Evolutionary conservation across 2,329 filamentous ascomycete species (phyloP).

Genomic region (Colletotrichum tabaci): DNA sequence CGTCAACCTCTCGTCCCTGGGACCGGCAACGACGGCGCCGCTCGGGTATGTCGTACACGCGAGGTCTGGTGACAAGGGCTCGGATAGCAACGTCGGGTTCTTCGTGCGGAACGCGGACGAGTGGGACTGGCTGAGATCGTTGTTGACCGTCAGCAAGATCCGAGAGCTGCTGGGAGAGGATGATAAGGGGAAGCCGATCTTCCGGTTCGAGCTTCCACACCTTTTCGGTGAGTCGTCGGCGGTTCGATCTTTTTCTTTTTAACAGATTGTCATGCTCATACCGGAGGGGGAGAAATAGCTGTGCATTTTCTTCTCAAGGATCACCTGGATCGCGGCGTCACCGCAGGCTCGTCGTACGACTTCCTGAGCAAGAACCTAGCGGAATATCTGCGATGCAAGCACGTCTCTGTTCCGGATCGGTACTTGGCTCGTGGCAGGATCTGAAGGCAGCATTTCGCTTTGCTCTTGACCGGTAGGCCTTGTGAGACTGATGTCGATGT

Average conservation of each 20-base stretch:
- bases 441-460: not conserved
- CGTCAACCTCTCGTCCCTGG: conserved; percentile 46
- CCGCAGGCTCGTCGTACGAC: conserved; percentile 46
- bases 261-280: no score
- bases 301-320: conserved; percentile 60
- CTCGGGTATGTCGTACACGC: conserved; percentile 52
- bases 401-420: conserved; percentile 48
- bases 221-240: conserved; percentile 26
- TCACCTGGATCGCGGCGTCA: conserved; percentile 49
- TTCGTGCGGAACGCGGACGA: conserved; percentile 44
- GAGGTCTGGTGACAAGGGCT: conserved; percentile 58
- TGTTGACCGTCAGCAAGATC: conserved; percentile 58
- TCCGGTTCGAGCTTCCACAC: conserved; percentile 61
- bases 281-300: conserved; percentile 12
- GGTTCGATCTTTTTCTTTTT: not conserved
- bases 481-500: not conserved
- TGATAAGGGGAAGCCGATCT: conserved; percentile 55
- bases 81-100: conserved; percentile 52
- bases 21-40: conserved; percentile 47
- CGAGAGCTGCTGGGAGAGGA: conserved; percentile 56
- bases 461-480: not conserved
- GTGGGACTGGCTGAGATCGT: conserved; percentile 50
- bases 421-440: conserved; percentile 47
- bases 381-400: conserved; percentile 49
- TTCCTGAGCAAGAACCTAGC: conserved; percentile 52